phyloP scores from a whole-genome alignment of 306 rosid species.

The Vigna reflexopilosa region DNA sequence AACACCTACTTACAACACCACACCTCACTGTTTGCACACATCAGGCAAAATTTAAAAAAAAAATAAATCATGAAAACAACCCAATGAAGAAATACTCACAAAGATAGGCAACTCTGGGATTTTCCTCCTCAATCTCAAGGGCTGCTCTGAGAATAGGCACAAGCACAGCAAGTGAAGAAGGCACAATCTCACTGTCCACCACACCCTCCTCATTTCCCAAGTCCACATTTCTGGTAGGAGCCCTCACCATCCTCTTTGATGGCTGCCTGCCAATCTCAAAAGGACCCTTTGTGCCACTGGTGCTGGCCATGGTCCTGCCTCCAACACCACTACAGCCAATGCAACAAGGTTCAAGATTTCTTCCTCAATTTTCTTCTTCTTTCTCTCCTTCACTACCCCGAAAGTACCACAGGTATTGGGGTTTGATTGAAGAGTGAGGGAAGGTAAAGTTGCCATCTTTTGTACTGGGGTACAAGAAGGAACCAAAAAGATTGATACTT shows the following conservation, averaged over 20 bases:
- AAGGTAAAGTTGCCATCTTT: constrained; percentile 53
- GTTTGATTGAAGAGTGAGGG: constrained; percentile 49
- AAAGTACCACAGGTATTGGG: constrained; percentile 15
- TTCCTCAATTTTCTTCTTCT: constrained; percentile 32
- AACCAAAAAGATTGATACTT: constrained; percentile 62
- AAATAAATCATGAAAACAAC: background rate
- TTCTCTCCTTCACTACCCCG: constrained; percentile 28
- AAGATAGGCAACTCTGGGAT: constrained; percentile 90
- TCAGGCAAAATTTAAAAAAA: background rate
- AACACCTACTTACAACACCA: constrained; percentile 3
- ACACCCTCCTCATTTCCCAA: constrained; percentile 58
- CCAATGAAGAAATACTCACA: constrained; percentile 57
- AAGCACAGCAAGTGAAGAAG: constrained; percentile 71
- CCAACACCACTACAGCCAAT: constrained; percentile 13
- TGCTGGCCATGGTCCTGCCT: constrained; percentile 71
- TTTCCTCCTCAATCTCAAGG: constrained; percentile 71
- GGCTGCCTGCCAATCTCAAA: constrained; percentile 50
- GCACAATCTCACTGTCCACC: constrained; percentile 72
- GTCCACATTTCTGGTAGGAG: constrained; percentile 60
- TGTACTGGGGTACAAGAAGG: constrained; percentile 46
- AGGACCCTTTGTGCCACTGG: constrained; percentile 78
- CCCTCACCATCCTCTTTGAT: constrained; percentile 58
- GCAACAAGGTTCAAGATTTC: constrained; percentile 24
- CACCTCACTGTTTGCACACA: background rate
- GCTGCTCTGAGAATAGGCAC: constrained; percentile 93